Conservation (phyloP, 352 stramenopile species). For the Globisporangium mamillatum region DNA sequence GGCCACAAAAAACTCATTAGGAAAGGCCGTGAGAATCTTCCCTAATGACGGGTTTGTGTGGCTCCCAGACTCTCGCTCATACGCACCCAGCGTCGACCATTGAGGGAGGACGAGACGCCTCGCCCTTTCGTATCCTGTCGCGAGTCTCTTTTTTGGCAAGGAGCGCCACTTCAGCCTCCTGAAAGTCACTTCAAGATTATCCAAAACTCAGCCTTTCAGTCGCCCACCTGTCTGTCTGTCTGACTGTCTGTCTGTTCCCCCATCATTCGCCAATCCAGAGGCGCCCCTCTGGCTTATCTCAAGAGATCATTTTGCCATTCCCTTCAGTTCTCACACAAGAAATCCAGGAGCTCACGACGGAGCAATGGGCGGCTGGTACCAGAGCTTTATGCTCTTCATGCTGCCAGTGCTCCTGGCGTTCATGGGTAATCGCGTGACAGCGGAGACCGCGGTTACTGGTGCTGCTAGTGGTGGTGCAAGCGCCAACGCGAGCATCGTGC, state of each 20-base stretch:
- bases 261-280: neutral
- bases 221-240: too few species aligned
- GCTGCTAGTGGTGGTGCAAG: neutral
- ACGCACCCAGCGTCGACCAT: neutral
- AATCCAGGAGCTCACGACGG: too few species aligned
- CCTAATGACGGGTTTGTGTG: neutral
- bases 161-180: neutral
- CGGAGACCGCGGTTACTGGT: neutral
- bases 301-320: neutral
- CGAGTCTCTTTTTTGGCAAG: neutral
- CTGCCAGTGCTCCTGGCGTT: neutral
- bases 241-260: neutral
- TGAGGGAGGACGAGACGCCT: neutral
- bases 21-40: neutral
- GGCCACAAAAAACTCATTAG: neutral
- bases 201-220: neutral
- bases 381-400: neutral
- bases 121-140: conserved; percentile 14
- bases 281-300: neutral
- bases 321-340: neutral
- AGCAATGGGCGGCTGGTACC: neutral
- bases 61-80: too few species aligned
- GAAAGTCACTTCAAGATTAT: neutral
- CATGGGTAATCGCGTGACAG: neutral
- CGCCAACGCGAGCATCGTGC: neutral